Evolutionary conservation across 495 filamentous ascomycete genomes (phyloP).

Genomic region (Neurospora sp.): DNA sequence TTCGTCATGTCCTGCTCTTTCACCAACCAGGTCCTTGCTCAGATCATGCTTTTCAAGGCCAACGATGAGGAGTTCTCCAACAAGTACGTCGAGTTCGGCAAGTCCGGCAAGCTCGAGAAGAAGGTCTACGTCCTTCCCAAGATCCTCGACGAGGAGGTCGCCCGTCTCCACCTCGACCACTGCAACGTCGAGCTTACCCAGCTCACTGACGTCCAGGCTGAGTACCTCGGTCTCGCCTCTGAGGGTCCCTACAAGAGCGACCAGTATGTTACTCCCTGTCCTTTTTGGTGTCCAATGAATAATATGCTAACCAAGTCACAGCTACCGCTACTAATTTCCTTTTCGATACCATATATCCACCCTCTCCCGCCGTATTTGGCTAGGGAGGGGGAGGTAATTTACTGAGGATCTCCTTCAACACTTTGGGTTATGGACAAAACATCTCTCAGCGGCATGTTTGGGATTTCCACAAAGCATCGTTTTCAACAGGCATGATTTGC

Average conservation of each 20-base stretch:
- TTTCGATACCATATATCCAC: conserved; percentile 4
- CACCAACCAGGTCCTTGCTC: conserved; percentile 99
- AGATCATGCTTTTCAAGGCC: conserved; percentile 96
- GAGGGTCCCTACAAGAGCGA: conserved; percentile 96
- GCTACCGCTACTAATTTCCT: conserved; percentile 49
- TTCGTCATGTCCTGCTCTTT: conserved; percentile 99
- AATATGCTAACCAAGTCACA: conserved; percentile 25
- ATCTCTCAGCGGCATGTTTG: conserved; percentile 17
- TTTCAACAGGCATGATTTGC: conserved; percentile 43
- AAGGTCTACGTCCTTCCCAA: conserved; percentile 97
- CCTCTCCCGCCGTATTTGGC: conserved; percentile 5
- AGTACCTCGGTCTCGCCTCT: conserved; percentile 77
- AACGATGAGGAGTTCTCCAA: conserved; percentile 75
- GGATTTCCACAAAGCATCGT: conserved; percentile 18
- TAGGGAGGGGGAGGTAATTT: conserved; percentile 1
- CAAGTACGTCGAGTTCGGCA: conserved; percentile 95
- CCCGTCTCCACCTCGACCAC: conserved; percentile 83
- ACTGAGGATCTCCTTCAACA: conserved; percentile 21
- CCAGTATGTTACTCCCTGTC: conserved; percentile 34
- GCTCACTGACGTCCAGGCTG: conserved; percentile 76
- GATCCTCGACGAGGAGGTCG: conserved; percentile 97
- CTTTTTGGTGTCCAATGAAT: neutral
- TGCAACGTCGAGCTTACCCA: conserved; percentile 89
- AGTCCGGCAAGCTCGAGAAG: conserved; percentile 73
- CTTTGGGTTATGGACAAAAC: conserved; percentile 11